These are phyloP conservation scores for Lodderomyces parapsilosis DNA, from an alignment of 1,139 yeast species.

Conservation along the genomic window DNA sequence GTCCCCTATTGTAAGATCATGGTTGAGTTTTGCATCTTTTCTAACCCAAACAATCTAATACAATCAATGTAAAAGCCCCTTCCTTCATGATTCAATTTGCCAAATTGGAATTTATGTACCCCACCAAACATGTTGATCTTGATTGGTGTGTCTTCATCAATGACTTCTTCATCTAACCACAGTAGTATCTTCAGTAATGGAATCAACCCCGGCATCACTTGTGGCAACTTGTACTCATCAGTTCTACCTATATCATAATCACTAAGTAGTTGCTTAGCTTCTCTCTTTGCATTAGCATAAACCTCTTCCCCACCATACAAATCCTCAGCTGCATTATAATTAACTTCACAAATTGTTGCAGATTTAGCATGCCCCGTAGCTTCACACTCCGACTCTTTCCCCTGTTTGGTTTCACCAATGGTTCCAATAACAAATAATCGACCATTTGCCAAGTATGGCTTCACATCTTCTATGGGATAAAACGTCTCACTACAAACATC, in stretches of 20 bases:
- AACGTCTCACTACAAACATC: slow-evolving; percentile 52
- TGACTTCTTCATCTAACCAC: slow-evolving; percentile 19
- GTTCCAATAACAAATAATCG: slow-evolving; percentile 40
- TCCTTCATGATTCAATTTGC: slow-evolving; percentile 18
- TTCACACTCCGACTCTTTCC: slow-evolving; percentile 18
- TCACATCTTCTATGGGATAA: slow-evolving; percentile 39
- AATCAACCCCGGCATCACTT: slow-evolving; percentile 50
- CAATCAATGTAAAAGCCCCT: slow-evolving; percentile 35
- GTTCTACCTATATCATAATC: slow-evolving; percentile 8
- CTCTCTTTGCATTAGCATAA: slow-evolving; percentile 20
- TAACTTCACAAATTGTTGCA: slow-evolving; percentile 12
- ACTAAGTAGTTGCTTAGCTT: slow-evolving; percentile 19
- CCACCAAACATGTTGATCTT: slow-evolving; percentile 16
- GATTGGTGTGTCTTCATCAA: slow-evolving; percentile 20
- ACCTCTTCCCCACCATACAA: slow-evolving; percentile 27
- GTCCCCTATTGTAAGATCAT: slow-evolving; percentile 10
- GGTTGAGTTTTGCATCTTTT: slow-evolving; percentile 23
- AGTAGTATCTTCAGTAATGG: slow-evolving; percentile 47
- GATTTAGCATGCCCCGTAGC: slow-evolving; percentile 5
- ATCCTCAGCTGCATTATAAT: slow-evolving; percentile 31
- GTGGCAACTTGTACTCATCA: slow-evolving; percentile 27
- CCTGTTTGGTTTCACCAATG: slow-evolving; percentile 5
- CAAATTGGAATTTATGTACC: slow-evolving; percentile 18
- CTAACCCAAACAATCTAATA: slow-evolving; percentile 40
- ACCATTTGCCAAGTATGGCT: slow-evolving; percentile 34